Conservation (phyloP, 2,329 filamentous ascomycete species). For the Diaporthe vaccinii region DNA sequence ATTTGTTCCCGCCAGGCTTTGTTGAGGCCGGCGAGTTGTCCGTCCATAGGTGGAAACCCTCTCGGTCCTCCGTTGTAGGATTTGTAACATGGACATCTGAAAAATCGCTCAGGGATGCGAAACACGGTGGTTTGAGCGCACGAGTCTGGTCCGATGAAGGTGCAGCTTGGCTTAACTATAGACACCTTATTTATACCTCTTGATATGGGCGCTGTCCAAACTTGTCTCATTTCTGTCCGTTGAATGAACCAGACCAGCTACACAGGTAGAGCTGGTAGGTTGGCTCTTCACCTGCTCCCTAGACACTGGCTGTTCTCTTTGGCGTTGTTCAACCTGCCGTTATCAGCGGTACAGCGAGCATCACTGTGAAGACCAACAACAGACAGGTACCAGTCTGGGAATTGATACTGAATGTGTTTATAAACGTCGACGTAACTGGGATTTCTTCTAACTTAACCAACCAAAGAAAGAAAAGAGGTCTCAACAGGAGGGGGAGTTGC, state of each 20-base stretch:
- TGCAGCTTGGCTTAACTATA: slow-evolving; percentile 25
- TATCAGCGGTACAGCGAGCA: background rate
- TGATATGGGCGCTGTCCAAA: background rate
- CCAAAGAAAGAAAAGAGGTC: too few relatives aligned
- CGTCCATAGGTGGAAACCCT: slow-evolving; percentile 22
- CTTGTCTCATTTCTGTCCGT: background rate
- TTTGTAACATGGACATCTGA: slow-evolving; percentile 45
- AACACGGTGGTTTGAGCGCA: slow-evolving; percentile 14
- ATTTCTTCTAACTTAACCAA: background rate
- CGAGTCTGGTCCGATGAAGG: slow-evolving; percentile 13
- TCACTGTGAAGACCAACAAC: background rate
- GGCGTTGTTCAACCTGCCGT: background rate
- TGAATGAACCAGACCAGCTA: background rate
- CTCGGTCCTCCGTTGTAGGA: slow-evolving; percentile 51
- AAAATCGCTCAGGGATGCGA: slow-evolving; percentile 43
- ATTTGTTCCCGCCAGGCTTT: slow-evolving; percentile 18
- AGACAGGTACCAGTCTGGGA: background rate
- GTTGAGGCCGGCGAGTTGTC: slow-evolving; percentile 28
- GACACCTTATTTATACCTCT: slow-evolving; percentile 14
- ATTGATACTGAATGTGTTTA: background rate
- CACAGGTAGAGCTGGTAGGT: background rate
- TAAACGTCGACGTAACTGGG: background rate
- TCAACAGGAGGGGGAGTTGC: background rate
- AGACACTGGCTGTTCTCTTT: background rate
- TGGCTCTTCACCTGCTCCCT: background rate